Percentiles rank a stretch among this genome's conserved stretches.
Evolutionary conservation across 2,329 filamentous ascomycete species (phyloP).

Genomic region (Aureobasidium mangrovei): DNA sequence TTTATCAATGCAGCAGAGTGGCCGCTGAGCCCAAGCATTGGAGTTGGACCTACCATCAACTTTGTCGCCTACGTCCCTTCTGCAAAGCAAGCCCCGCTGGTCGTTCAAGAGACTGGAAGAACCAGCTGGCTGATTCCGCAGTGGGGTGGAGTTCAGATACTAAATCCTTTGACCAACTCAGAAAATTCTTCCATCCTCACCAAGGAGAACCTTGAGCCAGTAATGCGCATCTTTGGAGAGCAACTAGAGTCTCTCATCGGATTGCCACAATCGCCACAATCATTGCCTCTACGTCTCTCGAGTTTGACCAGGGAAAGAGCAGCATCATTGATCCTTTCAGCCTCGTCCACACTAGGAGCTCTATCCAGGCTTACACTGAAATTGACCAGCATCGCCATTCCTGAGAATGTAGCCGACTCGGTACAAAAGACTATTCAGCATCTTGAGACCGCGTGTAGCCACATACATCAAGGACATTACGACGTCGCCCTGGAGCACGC

Average conservation of each 20-base stretch:
- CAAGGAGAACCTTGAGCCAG: slow-evolving; percentile 60
- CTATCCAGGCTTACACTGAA: slow-evolving; percentile 76
- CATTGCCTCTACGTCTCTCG: slow-evolving; percentile 74
- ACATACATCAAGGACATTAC: slow-evolving; percentile 53
- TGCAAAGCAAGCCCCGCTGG: slow-evolving; percentile 51
- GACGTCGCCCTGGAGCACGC: slow-evolving; percentile 67
- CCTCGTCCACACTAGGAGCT: slow-evolving; percentile 89
- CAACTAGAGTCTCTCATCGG: slow-evolving; percentile 85
- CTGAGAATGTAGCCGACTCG: slow-evolving; percentile 73
- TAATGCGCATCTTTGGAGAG: slow-evolving; percentile 81
- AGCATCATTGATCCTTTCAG: slow-evolving; percentile 75
- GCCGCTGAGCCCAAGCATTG: slow-evolving; percentile 91
- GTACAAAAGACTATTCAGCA: slow-evolving; percentile 72
- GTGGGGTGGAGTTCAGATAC: slow-evolving; percentile 73
- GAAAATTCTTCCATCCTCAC: slow-evolving; percentile 41
- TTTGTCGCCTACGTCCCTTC: slow-evolving; percentile 87
- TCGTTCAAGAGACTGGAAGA: slow-evolving; percentile 50
- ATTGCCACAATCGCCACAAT: slow-evolving; percentile 66
- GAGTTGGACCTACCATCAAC: slow-evolving; percentile 86
- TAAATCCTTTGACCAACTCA: slow-evolving; percentile 41
- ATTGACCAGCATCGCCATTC: slow-evolving; percentile 84
- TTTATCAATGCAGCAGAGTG: slow-evolving; percentile 98
- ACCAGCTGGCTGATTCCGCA: slow-evolving; percentile 92
- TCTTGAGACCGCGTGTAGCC: slow-evolving; percentile 66
- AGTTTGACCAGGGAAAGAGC: slow-evolving; percentile 79